Percentiles rank a stretch among this genome's conserved stretches.
These are phyloP conservation scores for Papiliotrema terrestris DNA, from an alignment of 1,284 basidiomycete genomes.

Conservation along the genomic window DNA sequence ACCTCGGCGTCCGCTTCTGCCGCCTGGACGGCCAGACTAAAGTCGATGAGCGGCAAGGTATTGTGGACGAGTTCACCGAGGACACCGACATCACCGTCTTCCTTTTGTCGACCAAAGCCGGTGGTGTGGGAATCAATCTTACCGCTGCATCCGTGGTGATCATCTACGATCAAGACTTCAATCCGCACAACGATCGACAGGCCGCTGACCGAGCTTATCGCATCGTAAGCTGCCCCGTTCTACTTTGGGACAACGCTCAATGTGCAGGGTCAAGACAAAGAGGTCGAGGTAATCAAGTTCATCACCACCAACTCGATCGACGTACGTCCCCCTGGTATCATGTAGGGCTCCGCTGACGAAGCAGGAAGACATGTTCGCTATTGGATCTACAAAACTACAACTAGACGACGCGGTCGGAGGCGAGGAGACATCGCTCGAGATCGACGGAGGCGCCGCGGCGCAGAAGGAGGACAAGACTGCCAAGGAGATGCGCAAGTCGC, in stretches of 20 bases:
- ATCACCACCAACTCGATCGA: conserved; percentile 90
- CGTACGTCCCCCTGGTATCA: conserved; percentile 21
- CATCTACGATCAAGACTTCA: conserved; percentile 98
- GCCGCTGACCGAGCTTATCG: conserved; percentile 97
- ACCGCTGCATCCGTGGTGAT: conserved; percentile 90
- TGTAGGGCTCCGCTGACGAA: not conserved
- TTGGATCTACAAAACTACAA: conserved; percentile 84
- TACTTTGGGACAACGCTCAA: not conserved
- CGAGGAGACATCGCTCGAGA: conserved; percentile 44
- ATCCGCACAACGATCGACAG: conserved; percentile 81
- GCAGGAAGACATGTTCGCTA: conserved; percentile 81
- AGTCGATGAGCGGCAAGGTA: conserved; percentile 85
- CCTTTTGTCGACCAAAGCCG: conserved; percentile 92
- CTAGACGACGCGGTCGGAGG: conserved; percentile 89
- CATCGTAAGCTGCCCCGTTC: conserved; percentile 56
- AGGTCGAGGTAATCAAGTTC: conserved; percentile 71
- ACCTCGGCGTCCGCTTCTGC: conserved; percentile 72
- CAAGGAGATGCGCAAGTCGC: conserved; percentile 68
- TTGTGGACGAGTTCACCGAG: conserved; percentile 97
- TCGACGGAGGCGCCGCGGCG: conserved; percentile 50
- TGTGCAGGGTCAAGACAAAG: conserved; percentile 43
- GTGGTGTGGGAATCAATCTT: conserved; percentile 70
- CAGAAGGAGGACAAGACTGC: conserved; percentile 62
- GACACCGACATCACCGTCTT: conserved; percentile 88
- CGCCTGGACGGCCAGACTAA: conserved; percentile 92